phyloP scores from a whole-genome alignment of 495 filamentous ascomycete genomes.

The Neurospora sp. region DNA sequence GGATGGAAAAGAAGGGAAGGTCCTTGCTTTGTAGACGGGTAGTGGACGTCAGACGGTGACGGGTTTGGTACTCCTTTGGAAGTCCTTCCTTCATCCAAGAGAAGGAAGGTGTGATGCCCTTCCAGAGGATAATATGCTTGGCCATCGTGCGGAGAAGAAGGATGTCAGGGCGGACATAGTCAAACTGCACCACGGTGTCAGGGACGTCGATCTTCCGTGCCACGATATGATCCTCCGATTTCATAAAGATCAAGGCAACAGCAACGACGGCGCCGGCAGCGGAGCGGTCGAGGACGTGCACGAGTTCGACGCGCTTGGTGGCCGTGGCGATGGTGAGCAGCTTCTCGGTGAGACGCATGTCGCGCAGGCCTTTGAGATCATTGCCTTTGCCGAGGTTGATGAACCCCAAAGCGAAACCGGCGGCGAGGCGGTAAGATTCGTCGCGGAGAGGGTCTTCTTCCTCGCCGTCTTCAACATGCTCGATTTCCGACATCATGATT shows the following conservation, averaged over 20 bases:
- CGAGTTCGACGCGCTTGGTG: conserved; percentile 75
- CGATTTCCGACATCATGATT: conserved; percentile 95
- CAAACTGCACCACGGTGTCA: conserved; percentile 79
- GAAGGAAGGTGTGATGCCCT: conserved; percentile 56
- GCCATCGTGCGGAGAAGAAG: conserved; percentile 84
- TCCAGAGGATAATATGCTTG: conserved; percentile 92
- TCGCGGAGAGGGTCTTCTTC: conserved; percentile 73
- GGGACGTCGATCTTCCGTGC: conserved; percentile 90
- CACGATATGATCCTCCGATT: conserved; percentile 79
- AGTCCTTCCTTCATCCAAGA: conserved; percentile 68
- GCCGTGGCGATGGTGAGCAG: conserved; percentile 75
- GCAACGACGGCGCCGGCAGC: conserved; percentile 85
- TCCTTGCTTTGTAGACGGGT: conserved; percentile 58
- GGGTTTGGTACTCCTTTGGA: conserved; percentile 52
- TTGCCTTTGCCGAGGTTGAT: conserved; percentile 90
- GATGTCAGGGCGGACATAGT: conserved; percentile 89
- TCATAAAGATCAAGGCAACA: conserved; percentile 94
- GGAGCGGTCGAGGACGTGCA: conserved; percentile 86
- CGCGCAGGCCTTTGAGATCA: conserved; percentile 78
- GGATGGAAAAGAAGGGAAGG: conserved; percentile 85
- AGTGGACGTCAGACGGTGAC: conserved; percentile 43
- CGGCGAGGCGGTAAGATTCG: conserved; percentile 89
- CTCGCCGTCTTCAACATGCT: conserved; percentile 62
- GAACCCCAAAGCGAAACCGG: conserved; percentile 85
- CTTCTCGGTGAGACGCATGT: conserved; percentile 88